Base-by-base conservation (phyloP, 2,329 filamentous ascomycete species). In the Ascochyta lentis region DNA sequence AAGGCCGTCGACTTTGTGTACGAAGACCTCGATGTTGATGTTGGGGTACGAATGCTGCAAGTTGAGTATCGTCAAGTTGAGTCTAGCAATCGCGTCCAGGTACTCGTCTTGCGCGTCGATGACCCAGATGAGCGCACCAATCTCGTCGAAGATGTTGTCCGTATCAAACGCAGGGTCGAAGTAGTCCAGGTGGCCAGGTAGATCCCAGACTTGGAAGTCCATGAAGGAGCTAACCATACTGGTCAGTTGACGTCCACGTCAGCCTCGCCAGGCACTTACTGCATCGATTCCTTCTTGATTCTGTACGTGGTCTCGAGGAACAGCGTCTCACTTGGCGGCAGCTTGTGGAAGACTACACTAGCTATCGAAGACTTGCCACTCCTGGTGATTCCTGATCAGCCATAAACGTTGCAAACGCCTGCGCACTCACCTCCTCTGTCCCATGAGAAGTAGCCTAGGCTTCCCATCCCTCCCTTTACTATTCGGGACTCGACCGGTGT, bases 61-160 rank as follows among this genome's bases (percentile, higher is more conserved):
- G 63, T 92, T 91, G 54, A 97, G 82, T 60, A 98, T 96, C 7
- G 93, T 96, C 50, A 87, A 83, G 76, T 96, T 96, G 26, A 99
- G 85, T 8, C 91, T 88, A 49, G 87, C 86, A 43, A 99, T 91
- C 16, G 93, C 91, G 74, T 97, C 92, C 51, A 96, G 86, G 72
- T 98, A 99, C 75, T 99, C 95, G 72, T 99, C 95, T 77, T 99
- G 95, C 0, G 95, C 94, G 73, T 99, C 95, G 56, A 99, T 96
- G 57, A 99, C 94, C 94, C 95, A 99, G 60, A 99, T 96, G 13
- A 99, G 81, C 13, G 95, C 93, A 19, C 95, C 95, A 15, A 96
- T 91, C 70, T 94, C 92, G 64, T 92, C 90, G 76, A 99, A 99
- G 69, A 98, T 94, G 69, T 91, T 89, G 67, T 96, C 92, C 60